phyloP scores from a whole-genome alignment of 2,329 filamentous ascomycete genomes.

The Aulographum hederae region DNA sequence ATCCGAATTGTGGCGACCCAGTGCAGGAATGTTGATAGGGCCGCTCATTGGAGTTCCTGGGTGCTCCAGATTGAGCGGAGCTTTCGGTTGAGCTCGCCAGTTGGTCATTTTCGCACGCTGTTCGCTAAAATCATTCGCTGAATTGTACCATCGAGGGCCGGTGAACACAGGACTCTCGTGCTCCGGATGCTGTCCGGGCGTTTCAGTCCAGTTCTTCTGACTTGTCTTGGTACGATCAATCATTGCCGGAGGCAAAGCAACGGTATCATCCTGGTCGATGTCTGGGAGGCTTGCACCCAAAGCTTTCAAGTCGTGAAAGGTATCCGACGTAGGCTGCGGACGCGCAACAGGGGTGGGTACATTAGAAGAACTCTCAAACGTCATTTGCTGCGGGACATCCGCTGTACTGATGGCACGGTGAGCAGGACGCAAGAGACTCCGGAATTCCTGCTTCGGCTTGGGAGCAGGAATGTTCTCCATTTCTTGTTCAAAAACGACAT shows the following conservation, averaged over 20 bases:
- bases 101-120: constrained; percentile 20
- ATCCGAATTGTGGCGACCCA: constrained; percentile 34
- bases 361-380: constrained; percentile 32
- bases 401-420: neutral
- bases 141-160: constrained; percentile 15
- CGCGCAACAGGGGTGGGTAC: constrained; percentile 36
- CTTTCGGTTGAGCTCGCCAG: constrained; percentile 31
- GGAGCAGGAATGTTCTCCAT: neutral
- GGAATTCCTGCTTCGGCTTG: neutral
- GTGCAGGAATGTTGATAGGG: constrained; percentile 16
- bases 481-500: neutral
- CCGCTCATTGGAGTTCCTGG: constrained; percentile 16
- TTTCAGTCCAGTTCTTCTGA: no score
- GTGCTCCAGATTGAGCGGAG: constrained; percentile 28
- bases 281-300: constrained; percentile 12
- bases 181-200: neutral
- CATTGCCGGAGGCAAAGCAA: constrained; percentile 17
- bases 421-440: neutral
- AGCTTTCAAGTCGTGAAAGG: neutral
- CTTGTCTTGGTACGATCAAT: no score
- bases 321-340: constrained; percentile 12
- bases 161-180: constrained; percentile 7
- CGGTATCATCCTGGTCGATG: constrained; percentile 17
- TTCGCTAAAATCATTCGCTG: constrained; percentile 17
- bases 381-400: neutral